Evolutionary conservation across 495 filamentous ascomycete genomes (phyloP).

Genomic region (Aspergillus ostianus): DNA sequence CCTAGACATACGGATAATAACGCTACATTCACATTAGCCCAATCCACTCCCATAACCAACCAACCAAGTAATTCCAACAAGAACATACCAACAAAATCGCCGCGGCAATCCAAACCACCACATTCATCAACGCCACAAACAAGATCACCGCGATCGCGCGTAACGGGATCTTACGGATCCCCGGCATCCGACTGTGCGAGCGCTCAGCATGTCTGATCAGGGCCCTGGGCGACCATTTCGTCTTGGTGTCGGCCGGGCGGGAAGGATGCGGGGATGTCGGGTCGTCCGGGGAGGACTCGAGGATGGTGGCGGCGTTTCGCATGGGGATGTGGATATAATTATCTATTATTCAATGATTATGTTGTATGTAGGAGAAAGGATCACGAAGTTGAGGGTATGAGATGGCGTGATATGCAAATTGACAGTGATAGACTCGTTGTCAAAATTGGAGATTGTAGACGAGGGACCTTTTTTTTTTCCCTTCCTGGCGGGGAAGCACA

Average conservation of each 20-base stretch:
- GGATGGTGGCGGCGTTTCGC: constrained; percentile 13
- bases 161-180: constrained; percentile 57
- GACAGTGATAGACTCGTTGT: too few relatives aligned
- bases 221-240: constrained; percentile 35
- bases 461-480: too few relatives aligned
- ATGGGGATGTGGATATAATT: too few relatives aligned
- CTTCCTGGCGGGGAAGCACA: background rate
- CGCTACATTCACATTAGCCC: constrained; percentile 20
- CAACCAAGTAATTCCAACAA: background rate
- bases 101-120: constrained; percentile 68
- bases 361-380: background rate
- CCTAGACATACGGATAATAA: constrained; percentile 34
- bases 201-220: constrained; percentile 37
- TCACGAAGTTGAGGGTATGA: background rate
- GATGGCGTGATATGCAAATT: too few relatives aligned
- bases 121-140: constrained; percentile 63
- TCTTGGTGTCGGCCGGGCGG: constrained; percentile 2
- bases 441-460: too few relatives aligned
- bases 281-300: background rate
- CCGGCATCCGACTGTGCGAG: constrained; percentile 48
- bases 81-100: constrained; percentile 62
- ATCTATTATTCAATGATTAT: too few relatives aligned
- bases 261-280: constrained; percentile 2
- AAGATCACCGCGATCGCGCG: constrained; percentile 66
- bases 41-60: too few relatives aligned